These are phyloP conservation scores for Boletus vinaceobasis DNA, from an alignment of 768 basidiomycete species.

Conservation along the genomic window DNA sequence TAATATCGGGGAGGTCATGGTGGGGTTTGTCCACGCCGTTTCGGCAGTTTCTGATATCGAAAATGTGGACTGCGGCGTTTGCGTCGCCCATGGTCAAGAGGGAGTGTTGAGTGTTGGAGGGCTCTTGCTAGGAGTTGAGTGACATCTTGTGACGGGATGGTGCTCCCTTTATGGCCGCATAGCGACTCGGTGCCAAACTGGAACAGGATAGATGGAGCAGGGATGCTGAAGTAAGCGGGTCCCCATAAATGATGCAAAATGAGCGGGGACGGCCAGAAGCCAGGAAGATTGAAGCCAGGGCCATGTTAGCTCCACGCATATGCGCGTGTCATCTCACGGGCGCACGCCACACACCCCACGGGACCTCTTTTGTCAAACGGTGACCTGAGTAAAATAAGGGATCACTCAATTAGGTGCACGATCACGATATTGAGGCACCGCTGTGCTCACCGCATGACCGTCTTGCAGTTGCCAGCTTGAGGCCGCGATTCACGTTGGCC, in stretches of 20 bases:
- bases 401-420: not conserved
- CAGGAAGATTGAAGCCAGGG: not conserved
- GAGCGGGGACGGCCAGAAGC: not conserved
- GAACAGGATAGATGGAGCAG: not conserved
- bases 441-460: not conserved
- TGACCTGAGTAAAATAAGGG: not conserved
- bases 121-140: not conserved
- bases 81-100: slow-evolving; percentile 20
- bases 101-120: not conserved
- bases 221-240: slow-evolving; percentile 16
- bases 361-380: not conserved
- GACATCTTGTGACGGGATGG: not conserved
- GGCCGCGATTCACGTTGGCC: not conserved
- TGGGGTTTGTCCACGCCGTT: not conserved
- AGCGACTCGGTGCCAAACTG: not conserved
- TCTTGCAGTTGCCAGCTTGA: not conserved
- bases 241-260: not conserved
- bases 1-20: slow-evolving; percentile 41
- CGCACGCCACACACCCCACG: not conserved
- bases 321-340: not conserved
- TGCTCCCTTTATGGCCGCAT: not conserved
- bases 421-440: not conserved
- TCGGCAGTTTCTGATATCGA: slow-evolving; percentile 22
- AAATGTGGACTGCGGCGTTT: slow-evolving; percentile 14
- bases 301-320: not conserved